Evolutionary conservation across 2,329 filamentous ascomycete species (phyloP), one percentile per base, ranked within the genome.

Genomic region (Endocalyx cinctus): DNA sequence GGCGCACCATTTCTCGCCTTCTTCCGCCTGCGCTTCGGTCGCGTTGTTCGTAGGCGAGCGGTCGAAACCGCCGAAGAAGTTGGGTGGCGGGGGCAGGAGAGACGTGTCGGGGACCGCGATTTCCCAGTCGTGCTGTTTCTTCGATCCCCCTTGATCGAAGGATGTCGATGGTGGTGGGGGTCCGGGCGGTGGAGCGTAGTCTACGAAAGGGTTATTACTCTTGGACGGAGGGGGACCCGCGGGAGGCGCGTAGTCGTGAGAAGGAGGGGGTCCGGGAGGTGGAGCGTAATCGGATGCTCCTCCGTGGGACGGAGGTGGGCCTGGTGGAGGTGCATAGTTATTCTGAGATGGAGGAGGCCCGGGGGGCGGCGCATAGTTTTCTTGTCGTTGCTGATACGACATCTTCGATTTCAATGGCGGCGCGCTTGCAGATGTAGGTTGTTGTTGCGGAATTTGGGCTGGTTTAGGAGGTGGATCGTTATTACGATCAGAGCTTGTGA

Each of bases 21-120:
- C 72, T 16, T 76, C 70, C 39, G 81, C 77, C 39, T 85, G 74
- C 31, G 69, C 67, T 44, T 74, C 70, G 3, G 73, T 73, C 2
- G 85, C 80, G 57, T 90, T 90, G 52, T 77, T 79, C 3, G 80
- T 72, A 0, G 79, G 77, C 10, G 82, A 87, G 19, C 58, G 62
- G 39, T 84, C 77, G 49, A 78, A 77, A 30, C 75, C 75, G 34
- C 61, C 62, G 58, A 78, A 79, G 52, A 87, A 70, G 18, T 74
- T 72, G 0, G 84, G 84, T 1, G 84, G 84, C 0, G 83, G 83
- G 2, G 84, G 84, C 27, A 88, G 75, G 8, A 84, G 69, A 1
- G 82, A 69, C 2, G 77, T 87, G 55, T 88, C 84, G 0, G 84
- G 82, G 2, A 87, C 81, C 4, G 79, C 74, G 6, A 72, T 52